Base-by-base conservation (phyloP, 768 basidiomycete genomes). In the Trametes cubensis region DNA sequence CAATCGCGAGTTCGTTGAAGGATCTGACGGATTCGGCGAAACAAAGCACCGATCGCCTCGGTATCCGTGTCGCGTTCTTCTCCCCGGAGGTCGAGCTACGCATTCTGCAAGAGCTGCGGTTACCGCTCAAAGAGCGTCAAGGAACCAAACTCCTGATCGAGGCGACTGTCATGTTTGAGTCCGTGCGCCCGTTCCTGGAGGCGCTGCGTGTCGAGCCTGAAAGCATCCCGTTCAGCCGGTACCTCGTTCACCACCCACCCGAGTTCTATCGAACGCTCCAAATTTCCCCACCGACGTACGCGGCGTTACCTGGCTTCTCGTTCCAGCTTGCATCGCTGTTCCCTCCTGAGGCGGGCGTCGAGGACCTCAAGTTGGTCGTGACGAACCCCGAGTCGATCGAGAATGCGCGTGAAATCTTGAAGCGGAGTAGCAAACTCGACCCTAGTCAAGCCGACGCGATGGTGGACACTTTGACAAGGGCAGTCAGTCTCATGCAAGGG, bases 401-500 rank as follows among this genome's bases (percentile, higher is more conserved):
- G 10, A 64, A 55, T 21, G 87, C 83, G 0, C 79, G 83, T 6
- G 78, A 41, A 70, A 28, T 17, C 39, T 42, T 90, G 21, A 73
- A 64, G 44, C 63, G 68, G 15, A 73, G 74, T 6, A 90, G 85
- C 68, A 74, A 79, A 6, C 76, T 92, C 21, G 90, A 93, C 66
- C 76, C 81, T 0, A 88, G 87, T 71, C 90, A 92, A 70, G 85
- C 81, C 0, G 85, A 89, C 61, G 85, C 90, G 1, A 75, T 92
- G 6, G 69, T 92, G 6, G 82, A 86, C 58, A 75, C 83, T 0
- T 70, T 92, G 38, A 81, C 79, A 0, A 73, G 84, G 47, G 87
- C 90, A 66, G 69, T 92, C 0, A 76, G 82, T 0, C 71, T 92
- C 47, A 87, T 93, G 44, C 89, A 92, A 74, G 90, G 90, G 86